Base-by-base conservation (phyloP, 495 filamentous ascomycete species). In the Penicillium diatomitis region DNA sequence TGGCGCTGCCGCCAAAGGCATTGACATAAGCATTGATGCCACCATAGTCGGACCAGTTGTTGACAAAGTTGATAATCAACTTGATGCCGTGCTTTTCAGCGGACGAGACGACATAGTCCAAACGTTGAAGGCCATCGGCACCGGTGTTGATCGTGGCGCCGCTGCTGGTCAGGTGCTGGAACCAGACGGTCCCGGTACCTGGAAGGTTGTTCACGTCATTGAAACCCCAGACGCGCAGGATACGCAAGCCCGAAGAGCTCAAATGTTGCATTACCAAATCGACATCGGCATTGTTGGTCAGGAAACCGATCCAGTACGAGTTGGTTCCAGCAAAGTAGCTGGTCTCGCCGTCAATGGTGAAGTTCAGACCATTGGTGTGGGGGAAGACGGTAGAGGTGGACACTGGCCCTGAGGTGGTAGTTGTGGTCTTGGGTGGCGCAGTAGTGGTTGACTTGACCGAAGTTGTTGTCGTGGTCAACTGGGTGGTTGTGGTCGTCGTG, bases 181-280 rank as follows among this genome's bases (percentile, higher is more conserved):
- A 86, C 59, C 75, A 85, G 10, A 82, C 75, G 5, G 68, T 74
- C 7, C 74, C 76, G 2, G 63, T 32, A 0, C 60, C 57, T 4
- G 77, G 79, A 31, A 66, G 51, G 0, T 58, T 41, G 38, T 75
- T 83, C 28, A 72, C 68, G 60, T 84, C 82, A 67, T 84, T 83
- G 69, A 88, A 88, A 0, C 82, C 84, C 84, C 85, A 87, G 46
- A 85, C 71, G 8, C 85, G 79, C 34, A 86, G 67, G 55, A 87
- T 80, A 54, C 83, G 83, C 46, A 86, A 72, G 2, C 81, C 82
- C 8, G 82, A 73, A 27, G 66, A 57, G 39, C 67, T 50, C 46
- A 72, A 41, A 53, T 79, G 67, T 9, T 74, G 57, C 38, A 82
- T 67, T n/a, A 73, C 72, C 2, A 70, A 64, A 52, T 85, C 80